Evolutionary conservation across 352 stramenopile genomes (phyloP).

Genomic region (Thraustotheca clavata): DNA sequence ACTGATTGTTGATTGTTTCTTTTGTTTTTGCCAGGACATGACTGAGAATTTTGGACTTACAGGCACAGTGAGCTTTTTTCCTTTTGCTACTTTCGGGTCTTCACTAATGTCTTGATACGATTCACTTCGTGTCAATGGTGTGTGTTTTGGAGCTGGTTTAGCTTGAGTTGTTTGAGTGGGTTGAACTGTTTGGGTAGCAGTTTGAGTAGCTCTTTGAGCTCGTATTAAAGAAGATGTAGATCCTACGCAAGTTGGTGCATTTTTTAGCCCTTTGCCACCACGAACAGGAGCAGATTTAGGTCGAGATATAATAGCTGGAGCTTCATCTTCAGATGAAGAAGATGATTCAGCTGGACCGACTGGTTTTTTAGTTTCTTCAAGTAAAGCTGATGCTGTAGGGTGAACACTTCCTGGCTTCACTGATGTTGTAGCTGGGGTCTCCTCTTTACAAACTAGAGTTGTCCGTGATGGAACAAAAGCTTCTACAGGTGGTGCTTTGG

Average conservation of each 20-base stretch:
- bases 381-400: background rate
- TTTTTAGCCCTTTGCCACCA: background rate
- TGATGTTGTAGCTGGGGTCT: background rate
- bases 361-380: background rate
- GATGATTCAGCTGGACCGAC: background rate
- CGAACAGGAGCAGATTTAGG: slow-evolving; percentile 16
- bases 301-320: slow-evolving; percentile 19
- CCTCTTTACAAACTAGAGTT: background rate
- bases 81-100: slow-evolving; percentile 19
- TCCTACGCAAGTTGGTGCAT: slow-evolving; percentile 26
- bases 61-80: slow-evolving; percentile 58
- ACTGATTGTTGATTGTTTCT: background rate
- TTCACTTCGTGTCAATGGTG: slow-evolving; percentile 25
- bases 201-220: slow-evolving; percentile 36
- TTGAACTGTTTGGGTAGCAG: background rate
- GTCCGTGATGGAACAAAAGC: slow-evolving; percentile 3
- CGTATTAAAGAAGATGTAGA: slow-evolving; percentile 61
- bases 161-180: background rate
- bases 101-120: slow-evolving; percentile 31
- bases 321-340: slow-evolving; percentile 11
- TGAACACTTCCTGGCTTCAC: no score
- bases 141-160: background rate
- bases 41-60: slow-evolving; percentile 77
- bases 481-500: background rate
- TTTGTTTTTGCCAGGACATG: slow-evolving; percentile 75